These are phyloP conservation scores for Pseudopithomyces maydicus DNA, from an alignment of 2,329 filamentous ascomycete genomes.

Conservation along the genomic window DNA sequence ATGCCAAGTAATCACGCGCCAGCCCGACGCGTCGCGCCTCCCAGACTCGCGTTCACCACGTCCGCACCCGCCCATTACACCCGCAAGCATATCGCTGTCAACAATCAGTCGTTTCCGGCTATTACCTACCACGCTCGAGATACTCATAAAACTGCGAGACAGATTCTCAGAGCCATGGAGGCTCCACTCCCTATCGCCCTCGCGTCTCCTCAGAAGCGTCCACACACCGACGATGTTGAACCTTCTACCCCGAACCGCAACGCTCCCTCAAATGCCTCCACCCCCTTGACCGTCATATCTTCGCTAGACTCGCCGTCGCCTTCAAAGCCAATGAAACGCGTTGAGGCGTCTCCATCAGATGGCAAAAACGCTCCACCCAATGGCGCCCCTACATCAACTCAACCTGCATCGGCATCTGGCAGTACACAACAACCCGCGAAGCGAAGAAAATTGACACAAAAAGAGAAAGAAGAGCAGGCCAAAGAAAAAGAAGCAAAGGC, in stretches of 20 bases:
- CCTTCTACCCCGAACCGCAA: slow-evolving; percentile 35
- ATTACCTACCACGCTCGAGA: neutral
- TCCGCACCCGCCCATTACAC: slow-evolving; percentile 9
- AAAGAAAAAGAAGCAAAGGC: slow-evolving; percentile 47
- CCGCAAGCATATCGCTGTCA: neutral
- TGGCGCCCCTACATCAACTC: slow-evolving; percentile 7
- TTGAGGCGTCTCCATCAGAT: slow-evolving; percentile 19
- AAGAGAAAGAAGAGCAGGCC: slow-evolving; percentile 49
- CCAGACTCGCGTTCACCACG: slow-evolving; percentile 28
- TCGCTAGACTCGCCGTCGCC: slow-evolving; percentile 40
- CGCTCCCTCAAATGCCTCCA: slow-evolving; percentile 32
- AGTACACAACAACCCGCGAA: slow-evolving; percentile 44
- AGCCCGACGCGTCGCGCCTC: slow-evolving; percentile 32
- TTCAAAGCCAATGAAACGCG: slow-evolving; percentile 17
- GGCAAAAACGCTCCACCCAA: slow-evolving; percentile 15
- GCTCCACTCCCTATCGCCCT: slow-evolving; percentile 25
- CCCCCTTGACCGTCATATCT: slow-evolving; percentile 38
- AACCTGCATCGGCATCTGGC: slow-evolving; percentile 18
- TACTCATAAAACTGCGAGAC: neutral
- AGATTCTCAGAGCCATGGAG: slow-evolving; percentile 29
- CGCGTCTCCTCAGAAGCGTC: slow-evolving; percentile 36
- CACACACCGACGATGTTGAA: slow-evolving; percentile 35
- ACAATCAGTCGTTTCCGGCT: neutral
- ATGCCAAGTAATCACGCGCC: slow-evolving; percentile 26
- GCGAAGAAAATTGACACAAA: slow-evolving; percentile 47